phyloP scores from a whole-genome alignment of 2,329 filamentous ascomycete genomes.

The Alternaria gaisen region DNA sequence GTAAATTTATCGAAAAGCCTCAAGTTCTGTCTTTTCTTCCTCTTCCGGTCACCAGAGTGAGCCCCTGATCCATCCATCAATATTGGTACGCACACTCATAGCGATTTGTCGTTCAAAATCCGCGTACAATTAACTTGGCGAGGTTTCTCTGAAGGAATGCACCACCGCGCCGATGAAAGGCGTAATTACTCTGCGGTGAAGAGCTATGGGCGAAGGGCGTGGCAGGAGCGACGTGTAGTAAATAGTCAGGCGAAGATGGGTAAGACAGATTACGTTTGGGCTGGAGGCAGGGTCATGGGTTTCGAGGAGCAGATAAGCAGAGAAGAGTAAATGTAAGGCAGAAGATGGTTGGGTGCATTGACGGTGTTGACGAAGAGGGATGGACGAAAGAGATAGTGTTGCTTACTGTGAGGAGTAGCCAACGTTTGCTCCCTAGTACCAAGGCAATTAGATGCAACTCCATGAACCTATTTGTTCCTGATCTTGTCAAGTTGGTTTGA shows the following conservation, averaged over 20 bases:
- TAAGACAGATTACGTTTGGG: slow-evolving; percentile 3
- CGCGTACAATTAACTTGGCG: neutral
- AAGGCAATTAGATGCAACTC: neutral
- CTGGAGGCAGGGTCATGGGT: neutral
- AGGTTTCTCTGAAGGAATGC: neutral
- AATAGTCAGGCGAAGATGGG: slow-evolving; percentile 1
- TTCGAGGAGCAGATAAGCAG: neutral
- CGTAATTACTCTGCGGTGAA: neutral
- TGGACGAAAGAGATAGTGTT: neutral
- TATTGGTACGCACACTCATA: neutral
- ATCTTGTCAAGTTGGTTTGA: no score
- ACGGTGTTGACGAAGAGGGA: neutral
- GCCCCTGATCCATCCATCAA: neutral
- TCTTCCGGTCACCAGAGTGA: neutral
- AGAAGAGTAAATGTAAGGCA: no score
- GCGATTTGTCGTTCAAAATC: neutral
- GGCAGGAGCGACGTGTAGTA: neutral
- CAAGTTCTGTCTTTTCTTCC: neutral
- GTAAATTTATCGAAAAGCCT: neutral
- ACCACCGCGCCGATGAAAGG: slow-evolving; percentile 6
- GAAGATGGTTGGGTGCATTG: neutral
- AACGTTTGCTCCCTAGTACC: neutral
- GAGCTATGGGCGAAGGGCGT: neutral
- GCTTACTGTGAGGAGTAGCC: neutral
- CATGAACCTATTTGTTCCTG: neutral